Evolutionary conservation across 106 monocot species (phyloP).

Genomic region (Ottelia alismoides): DNA sequence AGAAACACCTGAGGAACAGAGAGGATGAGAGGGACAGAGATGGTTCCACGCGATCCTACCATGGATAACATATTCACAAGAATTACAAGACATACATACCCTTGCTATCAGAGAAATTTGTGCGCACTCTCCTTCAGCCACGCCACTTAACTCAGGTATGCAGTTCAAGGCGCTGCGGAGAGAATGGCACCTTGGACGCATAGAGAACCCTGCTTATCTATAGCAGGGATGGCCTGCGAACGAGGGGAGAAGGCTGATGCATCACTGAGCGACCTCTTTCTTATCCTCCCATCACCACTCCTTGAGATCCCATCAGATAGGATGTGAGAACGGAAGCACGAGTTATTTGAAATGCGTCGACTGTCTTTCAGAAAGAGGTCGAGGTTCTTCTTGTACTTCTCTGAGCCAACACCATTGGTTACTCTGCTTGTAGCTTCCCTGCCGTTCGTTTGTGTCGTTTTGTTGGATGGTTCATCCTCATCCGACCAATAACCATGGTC

Average conservation of each 20-base stretch:
- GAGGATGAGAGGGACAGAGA: too few species aligned
- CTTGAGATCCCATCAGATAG: neutral
- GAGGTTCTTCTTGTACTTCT: slow-evolving; percentile 27
- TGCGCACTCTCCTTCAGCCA: too few species aligned
- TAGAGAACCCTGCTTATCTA: slow-evolving; percentile 5
- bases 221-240: neutral
- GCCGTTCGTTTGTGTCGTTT: neutral
- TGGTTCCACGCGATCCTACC: too few species aligned
- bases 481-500: slow-evolving; percentile 52
- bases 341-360: slow-evolving; percentile 2
- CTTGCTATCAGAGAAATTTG: too few species aligned
- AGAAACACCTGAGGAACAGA: too few species aligned
- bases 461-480: slow-evolving; percentile 22
- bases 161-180: neutral
- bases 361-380: slow-evolving; percentile 23
- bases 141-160: too few species aligned
- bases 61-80: too few species aligned
- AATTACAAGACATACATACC: too few species aligned
- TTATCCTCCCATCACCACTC: slow-evolving; percentile 8
- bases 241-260: slow-evolving; percentile 17
- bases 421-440: too few species aligned
- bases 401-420: slow-evolving; percentile 1
- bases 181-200: neutral
- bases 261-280: slow-evolving; percentile 44
- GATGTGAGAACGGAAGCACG: neutral